A percentile compares a stretch with the other conserved stretches of the same genome.
phyloP scores from a whole-genome alignment of 805 yeast species.

The Wickerhamomyces strasburgensis region DNA sequence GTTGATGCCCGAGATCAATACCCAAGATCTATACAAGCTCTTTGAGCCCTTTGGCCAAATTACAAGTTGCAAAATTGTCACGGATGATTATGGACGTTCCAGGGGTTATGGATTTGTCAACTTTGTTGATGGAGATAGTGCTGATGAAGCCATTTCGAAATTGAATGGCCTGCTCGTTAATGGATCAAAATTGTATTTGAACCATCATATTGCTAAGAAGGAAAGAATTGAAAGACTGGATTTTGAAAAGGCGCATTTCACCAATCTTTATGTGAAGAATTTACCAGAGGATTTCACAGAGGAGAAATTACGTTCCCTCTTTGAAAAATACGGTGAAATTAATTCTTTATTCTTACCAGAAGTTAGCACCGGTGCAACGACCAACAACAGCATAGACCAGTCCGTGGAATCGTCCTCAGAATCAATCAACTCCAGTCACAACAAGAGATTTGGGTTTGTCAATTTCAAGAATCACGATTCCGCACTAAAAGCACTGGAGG shows the following conservation, averaged over 20 bases:
- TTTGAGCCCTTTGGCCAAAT: slow-evolving; percentile 37
- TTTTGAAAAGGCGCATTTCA: slow-evolving; percentile 40
- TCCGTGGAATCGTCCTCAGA: background rate
- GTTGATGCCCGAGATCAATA: slow-evolving; percentile 33
- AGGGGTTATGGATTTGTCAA: slow-evolving; percentile 65
- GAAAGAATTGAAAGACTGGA: slow-evolving; percentile 47
- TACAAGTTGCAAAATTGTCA: slow-evolving; percentile 40
- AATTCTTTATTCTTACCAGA: slow-evolving; percentile 51
- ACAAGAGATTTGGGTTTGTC: slow-evolving; percentile 41
- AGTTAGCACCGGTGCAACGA: slow-evolving; percentile 17
- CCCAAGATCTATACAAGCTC: slow-evolving; percentile 31
- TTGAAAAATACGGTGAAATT: slow-evolving; percentile 44
- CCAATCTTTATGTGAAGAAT: slow-evolving; percentile 47
- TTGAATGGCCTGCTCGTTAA: slow-evolving; percentile 42
- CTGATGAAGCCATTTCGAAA: slow-evolving; percentile 54
- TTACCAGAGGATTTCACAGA: slow-evolving; percentile 36
- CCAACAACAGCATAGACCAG: background rate
- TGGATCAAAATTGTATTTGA: slow-evolving; percentile 36
- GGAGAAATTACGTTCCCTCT: slow-evolving; percentile 36
- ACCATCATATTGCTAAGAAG: slow-evolving; percentile 56
- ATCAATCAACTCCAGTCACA: background rate
- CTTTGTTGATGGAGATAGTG: slow-evolving; percentile 45
- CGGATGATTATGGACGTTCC: slow-evolving; percentile 40
- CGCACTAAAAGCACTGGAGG: slow-evolving; percentile 42
- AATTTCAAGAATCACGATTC: slow-evolving; percentile 42